Base-by-base conservation (phyloP, 148 eudicot genomes). In the Camellia granthamiana region DNA sequence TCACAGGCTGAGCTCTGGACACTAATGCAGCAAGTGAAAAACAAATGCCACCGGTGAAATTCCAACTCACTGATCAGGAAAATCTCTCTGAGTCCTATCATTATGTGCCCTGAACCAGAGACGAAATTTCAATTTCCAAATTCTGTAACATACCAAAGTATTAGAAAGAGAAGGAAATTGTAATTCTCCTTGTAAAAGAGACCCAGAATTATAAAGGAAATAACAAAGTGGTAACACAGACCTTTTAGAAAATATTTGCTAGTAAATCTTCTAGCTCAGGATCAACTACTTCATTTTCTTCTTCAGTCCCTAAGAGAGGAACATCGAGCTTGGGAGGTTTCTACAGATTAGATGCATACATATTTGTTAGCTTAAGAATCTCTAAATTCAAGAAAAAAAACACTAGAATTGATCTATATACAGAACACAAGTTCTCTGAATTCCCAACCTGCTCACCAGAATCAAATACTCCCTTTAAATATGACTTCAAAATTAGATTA, bases 201-300 rank as follows among this genome's bases (percentile, higher is more conserved):
- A 60, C 30, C 18, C 18, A 12, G 14, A 21, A 59, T 11, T 18
- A 9, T 9, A n/a, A 30, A 60, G 61, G 16, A 62, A 7, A 42
- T 2, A 19, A 49, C 55, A 13, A 30, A 38, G 49, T 11, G 58
- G n/a, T 72, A 3, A 55, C 61, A 43, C 43, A 7, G 19, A 77
- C 85, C 79, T n/a, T 81, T 86, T 75, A 95, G 90, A 95, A 95
- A 59, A 95, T 85, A 85, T 93, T 95, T 43, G 86, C 90, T 75
- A 92, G 97, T 76, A 95, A 87, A 86, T 95, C 99, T 19, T 90
- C 83, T 72, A 95, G 86, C 16, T 81, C 93, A 12, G 93, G 97
- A 82, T 95, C 73, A 69, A 42, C 93, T 42, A 51, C 80, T 51
- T 88, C 93, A 66, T 88, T 85, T 61, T 87, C 94, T 19, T 76